Evolutionary conservation across 225 moss, liverwort and hornwort species (phyloP), one percentile per base, ranked within the genome.

Genomic region (Polytrichum commune): DNA sequence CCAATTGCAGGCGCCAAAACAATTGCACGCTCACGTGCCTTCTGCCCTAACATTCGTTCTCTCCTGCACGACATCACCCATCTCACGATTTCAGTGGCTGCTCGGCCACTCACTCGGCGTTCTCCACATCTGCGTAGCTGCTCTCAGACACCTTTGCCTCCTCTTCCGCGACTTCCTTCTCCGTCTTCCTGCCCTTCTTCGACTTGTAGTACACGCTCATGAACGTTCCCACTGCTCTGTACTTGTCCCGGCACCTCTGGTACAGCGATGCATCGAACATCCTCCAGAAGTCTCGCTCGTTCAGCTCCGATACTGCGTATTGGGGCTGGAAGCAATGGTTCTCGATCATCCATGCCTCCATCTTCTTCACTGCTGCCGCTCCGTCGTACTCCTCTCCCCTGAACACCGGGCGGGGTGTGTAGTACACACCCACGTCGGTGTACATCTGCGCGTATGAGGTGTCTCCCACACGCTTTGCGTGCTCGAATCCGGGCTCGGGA

Each of bases 161-260:
- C 73, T 98, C 98, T 56, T 98, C 95, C 7, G 87, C 92, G 0
- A 98, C 98, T 67, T 98, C 98, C 76, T 91, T 88, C 79, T 98
- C 98, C 1, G 98, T 73, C 73, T 98, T 98, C 77, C 83, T 93
- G 16, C 98, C 98, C 83, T 98, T 98, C 85, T 98, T 98, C 29
- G 93, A 86, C 77, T 98, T 98, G 80, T 98, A 98, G 75, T 95
- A 98, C 6, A 98, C 98, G 72, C 95, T 89, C 98, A 98, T 98
- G 84, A 98, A 98, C 24, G 98, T 98, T 25, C 98, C 98, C 22
- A 98, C 77, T 1, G 98, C 98, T 76, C 90, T 98, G 79, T 98
- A 98, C 74, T 98, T 98, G 10, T 87, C 90, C 1, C 98, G 92
- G 87, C 93, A 95, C 23, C 80, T 85, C 65, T 95, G 88, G 82